Evolutionary conservation across 306 rosid genomes (phyloP).

Genomic region (Casuarina cunninghamiana): DNA sequence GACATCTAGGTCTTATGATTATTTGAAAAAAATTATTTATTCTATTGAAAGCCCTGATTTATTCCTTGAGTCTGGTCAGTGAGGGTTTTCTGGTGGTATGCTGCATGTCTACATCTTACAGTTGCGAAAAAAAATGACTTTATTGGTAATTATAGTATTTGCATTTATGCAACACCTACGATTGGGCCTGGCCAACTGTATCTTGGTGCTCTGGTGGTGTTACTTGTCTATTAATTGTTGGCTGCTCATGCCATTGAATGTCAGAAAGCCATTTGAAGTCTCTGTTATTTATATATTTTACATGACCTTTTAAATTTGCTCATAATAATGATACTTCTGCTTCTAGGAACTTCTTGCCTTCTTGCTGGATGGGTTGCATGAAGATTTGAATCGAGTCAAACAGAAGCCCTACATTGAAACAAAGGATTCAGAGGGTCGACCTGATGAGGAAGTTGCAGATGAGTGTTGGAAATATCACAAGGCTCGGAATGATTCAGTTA

Average conservation of each 20-base stretch:
- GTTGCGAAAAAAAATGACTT: not conserved
- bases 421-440: constrained; percentile 87
- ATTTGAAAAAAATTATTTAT: not conserved
- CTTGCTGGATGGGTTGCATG: constrained; percentile 97
- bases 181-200: not conserved
- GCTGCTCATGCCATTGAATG: not conserved
- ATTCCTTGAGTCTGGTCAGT: not conserved
- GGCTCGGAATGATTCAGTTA: constrained; percentile 97
- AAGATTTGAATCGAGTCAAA: constrained; percentile 98
- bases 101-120: not conserved
- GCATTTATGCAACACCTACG: not conserved
- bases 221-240: not conserved
- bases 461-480: constrained; percentile 96
- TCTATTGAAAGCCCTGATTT: not conserved
- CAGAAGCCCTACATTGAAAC: constrained; percentile 97
- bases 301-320: constrained; percentile 25
- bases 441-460: constrained; percentile 89
- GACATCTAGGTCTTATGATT: not conserved
- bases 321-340: constrained; percentile 21
- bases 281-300: not conserved
- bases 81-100: not conserved
- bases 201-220: not conserved
- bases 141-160: not conserved
- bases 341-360: constrained; percentile 95
- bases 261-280: constrained; percentile 16